A percentile compares a stretch with the other conserved stretches of the same genome.
Conservation (phyloP, 2,329 filamentous ascomycete genomes). For the Allantophomopsis cytisporea region DNA sequence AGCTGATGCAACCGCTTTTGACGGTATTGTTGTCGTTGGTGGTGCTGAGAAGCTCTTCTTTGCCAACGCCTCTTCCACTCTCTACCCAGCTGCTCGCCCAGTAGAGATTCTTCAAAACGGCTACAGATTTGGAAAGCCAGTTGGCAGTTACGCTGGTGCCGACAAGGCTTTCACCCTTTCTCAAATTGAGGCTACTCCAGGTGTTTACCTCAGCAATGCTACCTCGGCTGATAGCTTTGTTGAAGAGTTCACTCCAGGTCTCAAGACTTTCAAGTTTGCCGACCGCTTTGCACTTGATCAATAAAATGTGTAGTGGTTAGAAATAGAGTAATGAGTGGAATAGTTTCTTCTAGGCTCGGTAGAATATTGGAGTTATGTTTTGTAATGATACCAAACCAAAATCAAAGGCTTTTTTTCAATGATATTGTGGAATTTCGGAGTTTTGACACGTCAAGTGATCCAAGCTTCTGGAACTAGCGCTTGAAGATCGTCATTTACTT, state of each 20-base stretch:
- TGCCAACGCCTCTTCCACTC: slow-evolving; percentile 24
- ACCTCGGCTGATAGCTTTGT: slow-evolving; percentile 24
- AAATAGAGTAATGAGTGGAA: no score
- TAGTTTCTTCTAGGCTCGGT: no score
- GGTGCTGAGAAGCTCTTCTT: slow-evolving; percentile 40
- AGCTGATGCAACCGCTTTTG: slow-evolving; percentile 47
- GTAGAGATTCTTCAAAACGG: slow-evolving; percentile 47
- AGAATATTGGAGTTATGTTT: no score
- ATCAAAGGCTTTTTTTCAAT: no score
- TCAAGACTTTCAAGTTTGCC: slow-evolving; percentile 52
- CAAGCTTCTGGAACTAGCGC: no score
- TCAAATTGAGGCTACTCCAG: slow-evolving; percentile 17
- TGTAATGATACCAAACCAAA: no score
- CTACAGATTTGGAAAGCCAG: slow-evolving; percentile 57
- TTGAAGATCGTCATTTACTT: no score
- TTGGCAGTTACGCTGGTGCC: not conserved
- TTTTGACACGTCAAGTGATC: no score
- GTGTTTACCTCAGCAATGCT: slow-evolving; percentile 22
- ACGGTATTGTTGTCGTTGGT: slow-evolving; percentile 45
- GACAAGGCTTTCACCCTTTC: not conserved
- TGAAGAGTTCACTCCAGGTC: slow-evolving; percentile 36
- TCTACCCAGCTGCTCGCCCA: slow-evolving; percentile 52
- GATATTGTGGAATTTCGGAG: no score
- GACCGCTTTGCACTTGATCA: slow-evolving; percentile 46
- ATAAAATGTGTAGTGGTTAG: not conserved